These are phyloP conservation scores for Hondaea fermentalgiana DNA, from an alignment of 108 stramenopile genomes.

Conservation along the genomic window DNA sequence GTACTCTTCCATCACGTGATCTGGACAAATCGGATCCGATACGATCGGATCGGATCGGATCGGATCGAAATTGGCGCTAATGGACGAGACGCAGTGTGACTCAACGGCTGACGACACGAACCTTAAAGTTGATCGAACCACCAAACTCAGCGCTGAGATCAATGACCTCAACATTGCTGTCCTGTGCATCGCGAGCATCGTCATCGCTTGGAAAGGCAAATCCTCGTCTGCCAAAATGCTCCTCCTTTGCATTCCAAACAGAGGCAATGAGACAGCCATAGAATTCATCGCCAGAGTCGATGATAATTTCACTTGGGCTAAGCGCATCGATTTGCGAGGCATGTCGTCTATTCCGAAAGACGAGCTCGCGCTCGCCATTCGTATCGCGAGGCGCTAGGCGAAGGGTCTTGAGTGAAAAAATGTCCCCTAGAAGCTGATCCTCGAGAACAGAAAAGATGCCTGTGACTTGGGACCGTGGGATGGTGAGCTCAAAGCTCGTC, in stretches of 20 bases:
- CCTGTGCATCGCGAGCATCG: too few relatives aligned
- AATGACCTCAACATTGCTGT: not conserved
- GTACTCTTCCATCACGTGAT: too few relatives aligned
- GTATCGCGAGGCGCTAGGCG: not conserved
- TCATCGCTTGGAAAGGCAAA: too few relatives aligned
- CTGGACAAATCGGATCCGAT: too few relatives aligned
- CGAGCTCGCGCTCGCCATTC: not conserved
- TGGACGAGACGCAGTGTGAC: too few relatives aligned
- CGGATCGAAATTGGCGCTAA: too few relatives aligned
- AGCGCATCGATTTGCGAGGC: not conserved
- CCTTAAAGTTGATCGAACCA: not conserved
- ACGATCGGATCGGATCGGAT: too few relatives aligned
- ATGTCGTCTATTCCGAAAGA: not conserved
- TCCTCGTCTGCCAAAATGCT: too few relatives aligned
- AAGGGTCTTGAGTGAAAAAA: not conserved
- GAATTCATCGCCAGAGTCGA: not conserved
- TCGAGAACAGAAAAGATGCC: not conserved
- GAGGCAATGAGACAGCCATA: not conserved
- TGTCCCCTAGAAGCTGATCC: not conserved
- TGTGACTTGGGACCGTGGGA: not conserved
- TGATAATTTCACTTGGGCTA: not conserved
- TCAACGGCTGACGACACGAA: not conserved
- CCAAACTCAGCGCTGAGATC: not conserved
- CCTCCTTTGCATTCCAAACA: not conserved
- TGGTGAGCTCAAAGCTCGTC: not conserved